A percentile compares a stretch with the other conserved stretches of the same genome.
Evolutionary conservation across 2,329 filamentous ascomycete species (phyloP).

Genomic region (Calonectria henricotiae): DNA sequence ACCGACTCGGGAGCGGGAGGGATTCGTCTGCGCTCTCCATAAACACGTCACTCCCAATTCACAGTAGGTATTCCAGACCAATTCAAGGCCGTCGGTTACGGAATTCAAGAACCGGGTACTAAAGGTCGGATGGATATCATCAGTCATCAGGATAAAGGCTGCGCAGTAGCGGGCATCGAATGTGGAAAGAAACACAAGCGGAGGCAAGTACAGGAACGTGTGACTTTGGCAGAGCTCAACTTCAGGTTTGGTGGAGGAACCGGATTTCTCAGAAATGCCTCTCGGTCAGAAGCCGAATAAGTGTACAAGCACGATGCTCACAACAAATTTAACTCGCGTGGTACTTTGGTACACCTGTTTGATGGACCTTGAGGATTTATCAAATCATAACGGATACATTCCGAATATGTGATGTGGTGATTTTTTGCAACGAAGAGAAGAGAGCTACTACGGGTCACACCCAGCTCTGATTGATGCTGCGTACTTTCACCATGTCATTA

Average conservation of each 20-base stretch:
- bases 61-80: constrained; percentile 92
- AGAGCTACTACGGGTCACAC: background rate
- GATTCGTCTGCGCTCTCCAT: constrained; percentile 89
- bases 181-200: constrained; percentile 89
- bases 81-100: constrained; percentile 90
- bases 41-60: constrained; percentile 94
- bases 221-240: constrained; percentile 73
- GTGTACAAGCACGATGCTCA: background rate
- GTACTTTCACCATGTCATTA: background rate
- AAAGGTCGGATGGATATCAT: constrained; percentile 89
- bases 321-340: background rate
- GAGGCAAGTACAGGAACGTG: constrained; percentile 91
- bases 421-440: background rate
- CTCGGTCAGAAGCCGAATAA: constrained; percentile 14
- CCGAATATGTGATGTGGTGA: background rate
- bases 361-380: background rate
- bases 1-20: constrained; percentile 69
- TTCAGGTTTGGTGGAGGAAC: constrained; percentile 55
- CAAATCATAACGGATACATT: background rate
- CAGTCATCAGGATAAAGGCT: constrained; percentile 93
- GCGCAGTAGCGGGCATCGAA: constrained; percentile 96
- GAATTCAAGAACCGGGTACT: constrained; percentile 93
- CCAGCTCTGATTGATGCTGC: background rate
- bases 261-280: constrained; percentile 45
- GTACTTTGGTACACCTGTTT: background rate